Base-by-base conservation (phyloP, 495 filamentous ascomycete species). In the Penicillium goetzii region DNA sequence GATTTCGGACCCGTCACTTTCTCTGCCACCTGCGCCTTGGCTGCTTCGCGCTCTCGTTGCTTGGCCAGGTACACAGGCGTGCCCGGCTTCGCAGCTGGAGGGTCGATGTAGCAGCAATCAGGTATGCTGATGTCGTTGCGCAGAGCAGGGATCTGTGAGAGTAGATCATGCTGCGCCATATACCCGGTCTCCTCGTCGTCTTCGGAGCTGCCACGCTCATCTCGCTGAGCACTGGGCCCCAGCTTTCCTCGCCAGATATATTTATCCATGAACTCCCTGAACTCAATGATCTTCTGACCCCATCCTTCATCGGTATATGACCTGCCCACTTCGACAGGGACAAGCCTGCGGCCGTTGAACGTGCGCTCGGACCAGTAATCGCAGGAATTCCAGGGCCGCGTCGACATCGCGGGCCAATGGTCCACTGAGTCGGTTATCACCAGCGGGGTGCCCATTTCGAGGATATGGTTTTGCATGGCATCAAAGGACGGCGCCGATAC, bases 311-410 rank as follows among this genome's bases (percentile, higher is more conserved):
- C 91, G 9, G 92, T 93, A 67, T 99, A 99, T 64, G 87, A 91
- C 52, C 91, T 79, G 8, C 95, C 95, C n/a, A 96, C 71, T 72
- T 99, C 95, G 15, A 98, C 82, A 0, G 95, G 95, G 1, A 98
- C 88, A 2, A 97, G 84, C 43, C 95, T 83, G 26, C 86, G 81
- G 1, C 96, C 95, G 11, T 78, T 81, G 45, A 97, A 84, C 0
- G 95, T 98, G 49, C 82, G 85, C 6, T 85, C 80, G 23, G 91
- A 78, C 65, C 96, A 87, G 73, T 97, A 97, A 3, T 83, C 78
- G 0, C 88, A 88, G 4, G 82, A 86, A 25, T 79, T 81, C 95
- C 95, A 99, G 0, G 86, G 82, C 11, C 83, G 79, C 0, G 80
- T 79, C 17, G 82, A 83, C n/a, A 89, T 67, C 1, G 93, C 93